Percentiles rank a stretch among this genome's conserved stretches.
Evolutionary conservation across 768 basidiomycete genomes (phyloP).

Genomic region (Mycena latifolia): DNA sequence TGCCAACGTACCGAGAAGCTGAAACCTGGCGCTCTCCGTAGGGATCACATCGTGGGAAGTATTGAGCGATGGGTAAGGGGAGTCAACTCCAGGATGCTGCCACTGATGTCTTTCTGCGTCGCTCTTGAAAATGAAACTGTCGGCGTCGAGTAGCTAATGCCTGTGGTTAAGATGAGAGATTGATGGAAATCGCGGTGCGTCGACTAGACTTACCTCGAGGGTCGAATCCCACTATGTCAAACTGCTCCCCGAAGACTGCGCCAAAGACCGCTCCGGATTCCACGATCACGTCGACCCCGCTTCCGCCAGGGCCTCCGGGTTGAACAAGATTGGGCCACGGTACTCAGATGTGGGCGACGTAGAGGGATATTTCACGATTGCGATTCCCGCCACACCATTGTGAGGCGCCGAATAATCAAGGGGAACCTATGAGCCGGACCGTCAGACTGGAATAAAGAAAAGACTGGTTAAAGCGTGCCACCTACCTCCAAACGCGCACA

Average conservation of each 20-base stretch:
- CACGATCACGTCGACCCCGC: conserved; percentile 24
- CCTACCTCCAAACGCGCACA: conserved; percentile 5
- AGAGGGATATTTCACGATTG: conserved; percentile 16
- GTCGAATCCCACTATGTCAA: conserved; percentile 31
- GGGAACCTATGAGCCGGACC: conserved; percentile 17
- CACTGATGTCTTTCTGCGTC: too few species aligned
- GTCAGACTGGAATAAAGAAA: neutral
- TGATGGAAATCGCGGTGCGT: neutral
- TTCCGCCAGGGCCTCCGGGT: conserved; percentile 32
- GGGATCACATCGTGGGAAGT: conserved; percentile 43
- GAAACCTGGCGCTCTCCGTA: conserved; percentile 47
- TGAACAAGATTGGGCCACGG: conserved; percentile 25
- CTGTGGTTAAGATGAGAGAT: too few species aligned
- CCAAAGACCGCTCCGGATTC: neutral
- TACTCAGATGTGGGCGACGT: conserved; percentile 14
- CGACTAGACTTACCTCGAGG: conserved; percentile 18
- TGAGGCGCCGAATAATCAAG: conserved; percentile 21
- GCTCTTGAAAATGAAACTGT: conserved; percentile 25
- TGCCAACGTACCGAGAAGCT: conserved; percentile 48
- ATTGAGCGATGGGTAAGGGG: conserved; percentile 37
- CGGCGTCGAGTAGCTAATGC: conserved; percentile 28
- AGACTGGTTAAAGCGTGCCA: neutral
- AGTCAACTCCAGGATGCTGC: conserved; percentile 27
- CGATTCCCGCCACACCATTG: conserved; percentile 17
- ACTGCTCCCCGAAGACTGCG: conserved; percentile 17